Evolutionary conservation across 2,329 filamentous ascomycete genomes (phyloP).

Genomic region (Mariannaea elegans): DNA sequence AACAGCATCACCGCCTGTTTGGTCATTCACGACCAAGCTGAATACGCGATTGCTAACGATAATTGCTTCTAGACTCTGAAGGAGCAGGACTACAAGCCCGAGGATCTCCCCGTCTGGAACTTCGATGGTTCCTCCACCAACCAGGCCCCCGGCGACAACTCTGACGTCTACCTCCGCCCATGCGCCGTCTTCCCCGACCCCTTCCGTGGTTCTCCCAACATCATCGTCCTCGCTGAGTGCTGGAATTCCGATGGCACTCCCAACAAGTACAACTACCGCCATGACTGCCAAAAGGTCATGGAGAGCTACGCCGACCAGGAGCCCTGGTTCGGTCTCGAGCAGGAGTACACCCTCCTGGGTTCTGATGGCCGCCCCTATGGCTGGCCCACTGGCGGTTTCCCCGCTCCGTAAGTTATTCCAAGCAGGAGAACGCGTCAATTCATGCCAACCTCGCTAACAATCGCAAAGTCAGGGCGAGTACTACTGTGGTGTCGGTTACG

Average conservation of each 20-base stretch:
- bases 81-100: slow-evolving; percentile 58
- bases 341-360: slow-evolving; percentile 88
- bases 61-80: slow-evolving; percentile 55
- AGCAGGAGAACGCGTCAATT: too few species aligned
- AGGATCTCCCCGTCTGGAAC: slow-evolving; percentile 65
- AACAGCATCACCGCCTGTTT: background rate
- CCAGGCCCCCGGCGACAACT: slow-evolving; percentile 94
- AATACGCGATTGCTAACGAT: background rate
- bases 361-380: slow-evolving; percentile 88
- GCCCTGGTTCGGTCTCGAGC: slow-evolving; percentile 98
- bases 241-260: slow-evolving; percentile 94
- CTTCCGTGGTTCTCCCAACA: slow-evolving; percentile 89
- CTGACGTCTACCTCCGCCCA: slow-evolving; percentile 95
- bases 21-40: background rate
- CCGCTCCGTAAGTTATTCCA: slow-evolving; percentile 66
- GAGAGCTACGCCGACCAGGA: slow-evolving; percentile 81
- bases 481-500: slow-evolving; percentile 91
- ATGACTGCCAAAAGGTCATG: slow-evolving; percentile 91
- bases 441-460: slow-evolving; percentile 34
- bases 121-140: slow-evolving; percentile 84
- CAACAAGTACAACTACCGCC: slow-evolving; percentile 98
- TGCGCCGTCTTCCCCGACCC: slow-evolving; percentile 90
- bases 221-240: slow-evolving; percentile 93
- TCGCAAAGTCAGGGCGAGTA: slow-evolving; percentile 48
- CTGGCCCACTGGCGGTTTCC: slow-evolving; percentile 76